Conservation (phyloP, 371 early-diverging fungal species). For the Actinomortierella wolfii region DNA sequence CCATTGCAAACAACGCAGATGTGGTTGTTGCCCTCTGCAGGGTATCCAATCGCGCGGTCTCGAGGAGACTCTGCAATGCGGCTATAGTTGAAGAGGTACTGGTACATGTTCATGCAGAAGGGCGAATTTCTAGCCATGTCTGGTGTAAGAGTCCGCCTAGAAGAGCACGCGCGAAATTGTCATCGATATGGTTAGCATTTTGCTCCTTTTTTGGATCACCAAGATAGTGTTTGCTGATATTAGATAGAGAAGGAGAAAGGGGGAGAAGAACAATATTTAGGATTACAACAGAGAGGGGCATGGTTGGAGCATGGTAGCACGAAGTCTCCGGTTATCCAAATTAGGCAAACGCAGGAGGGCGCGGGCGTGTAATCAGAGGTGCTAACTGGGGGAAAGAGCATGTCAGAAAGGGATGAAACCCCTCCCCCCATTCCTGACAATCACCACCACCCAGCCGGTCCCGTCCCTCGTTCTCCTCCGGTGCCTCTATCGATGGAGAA, state of each 20-base stretch:
- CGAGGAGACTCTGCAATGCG: conserved; percentile 63
- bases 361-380: too few relatives aligned
- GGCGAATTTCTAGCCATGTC: conserved; percentile 69
- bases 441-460: too few relatives aligned
- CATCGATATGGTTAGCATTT: conserved; percentile 4
- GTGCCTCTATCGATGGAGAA: too few relatives aligned
- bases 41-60: conserved; percentile 54
- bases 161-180: conserved; percentile 15
- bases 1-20: conserved; percentile 69
- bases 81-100: conserved; percentile 62
- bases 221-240: conserved; percentile 52
- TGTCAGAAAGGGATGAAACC: too few relatives aligned
- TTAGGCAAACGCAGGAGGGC: too few relatives aligned
- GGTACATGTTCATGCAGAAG: conserved; percentile 71
- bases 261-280: conserved; percentile 53
- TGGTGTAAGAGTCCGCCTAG: conserved; percentile 58
- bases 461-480: too few relatives aligned
- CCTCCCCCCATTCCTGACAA: too few relatives aligned
- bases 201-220: conserved; percentile 46
- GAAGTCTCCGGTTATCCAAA: too few relatives aligned
- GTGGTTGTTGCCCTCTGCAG: conserved; percentile 53
- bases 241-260: conserved; percentile 51
- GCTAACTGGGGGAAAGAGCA: too few relatives aligned
- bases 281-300: conserved; percentile 37
- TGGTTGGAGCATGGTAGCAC: conserved; percentile 39